phyloP scores from a whole-genome alignment of 2,329 filamentous ascomycete species.

The Colletotrichum sp. region DNA sequence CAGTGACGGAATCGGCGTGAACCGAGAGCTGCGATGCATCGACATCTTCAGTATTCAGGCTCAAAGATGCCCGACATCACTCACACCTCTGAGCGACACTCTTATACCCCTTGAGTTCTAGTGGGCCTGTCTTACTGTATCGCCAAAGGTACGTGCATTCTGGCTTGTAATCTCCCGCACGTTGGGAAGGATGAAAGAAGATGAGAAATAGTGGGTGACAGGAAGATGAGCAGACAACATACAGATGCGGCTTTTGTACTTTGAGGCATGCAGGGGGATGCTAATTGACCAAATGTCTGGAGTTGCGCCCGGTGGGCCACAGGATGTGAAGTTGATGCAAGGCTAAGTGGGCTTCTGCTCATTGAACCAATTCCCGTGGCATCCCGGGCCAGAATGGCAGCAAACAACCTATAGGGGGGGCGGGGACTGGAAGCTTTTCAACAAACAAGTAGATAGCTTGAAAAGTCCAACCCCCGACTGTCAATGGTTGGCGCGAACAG shows the following conservation, averaged over 20 bases:
- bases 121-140: background rate
- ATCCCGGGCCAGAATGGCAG: background rate
- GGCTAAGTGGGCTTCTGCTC: background rate
- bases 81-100: background rate
- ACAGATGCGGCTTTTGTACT: background rate
- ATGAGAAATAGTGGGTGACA: background rate
- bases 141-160: background rate
- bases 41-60: background rate
- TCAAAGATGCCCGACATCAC: background rate
- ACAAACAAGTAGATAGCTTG: background rate
- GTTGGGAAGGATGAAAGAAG: background rate
- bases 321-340: background rate
- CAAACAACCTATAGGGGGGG: background rate
- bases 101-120: background rate
- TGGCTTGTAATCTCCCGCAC: background rate
- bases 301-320: background rate
- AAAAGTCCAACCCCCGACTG: background rate
- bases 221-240: background rate
- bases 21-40: background rate
- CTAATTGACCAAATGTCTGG: background rate
- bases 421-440: background rate
- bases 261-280: background rate
- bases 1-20: background rate
- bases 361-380: background rate
- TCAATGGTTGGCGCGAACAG: background rate